These are phyloP conservation scores for Talaromyces marneffei DNA, from an alignment of 2,329 filamentous ascomycete species.

Conservation along the genomic window DNA sequence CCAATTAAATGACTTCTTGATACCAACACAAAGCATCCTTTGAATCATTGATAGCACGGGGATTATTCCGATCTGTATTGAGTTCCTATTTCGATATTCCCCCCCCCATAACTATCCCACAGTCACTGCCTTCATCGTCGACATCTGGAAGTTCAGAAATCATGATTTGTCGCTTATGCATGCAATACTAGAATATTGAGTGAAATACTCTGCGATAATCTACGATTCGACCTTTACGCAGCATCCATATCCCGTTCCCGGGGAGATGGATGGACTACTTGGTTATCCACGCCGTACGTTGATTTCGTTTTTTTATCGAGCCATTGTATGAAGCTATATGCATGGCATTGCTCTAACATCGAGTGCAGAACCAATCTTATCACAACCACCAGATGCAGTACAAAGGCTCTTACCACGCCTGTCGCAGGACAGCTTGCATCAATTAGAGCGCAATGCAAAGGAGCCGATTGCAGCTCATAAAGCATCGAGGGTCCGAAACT, in stretches of 20 bases:
- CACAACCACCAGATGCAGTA: not conserved
- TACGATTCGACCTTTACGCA: not conserved
- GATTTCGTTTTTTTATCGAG: not conserved
- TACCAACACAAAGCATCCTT: not conserved
- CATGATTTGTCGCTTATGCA: not conserved
- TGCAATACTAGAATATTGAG: not conserved
- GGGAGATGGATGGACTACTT: not conserved
- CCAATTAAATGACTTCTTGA: not conserved
- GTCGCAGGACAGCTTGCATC: constrained; percentile 4
- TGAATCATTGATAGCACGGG: not conserved
- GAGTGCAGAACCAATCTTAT: not conserved
- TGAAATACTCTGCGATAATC: not conserved
- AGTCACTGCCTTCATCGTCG: not conserved
- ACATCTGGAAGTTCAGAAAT: not conserved
- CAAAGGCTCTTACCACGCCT: not conserved
- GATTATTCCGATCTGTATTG: not conserved
- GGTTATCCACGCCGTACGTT: not conserved
- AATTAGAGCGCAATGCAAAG: constrained; percentile 1
- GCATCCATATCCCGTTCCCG: not conserved
- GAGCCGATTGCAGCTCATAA: not conserved
- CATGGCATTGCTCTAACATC: not conserved
- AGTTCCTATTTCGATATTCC: not conserved
- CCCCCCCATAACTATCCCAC: not conserved
- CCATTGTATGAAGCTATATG: too few species aligned
- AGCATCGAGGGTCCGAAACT: constrained; percentile 1